Base-by-base conservation (phyloP, 2,329 filamentous ascomycete species). In the Trichophyton benhamiae region DNA sequence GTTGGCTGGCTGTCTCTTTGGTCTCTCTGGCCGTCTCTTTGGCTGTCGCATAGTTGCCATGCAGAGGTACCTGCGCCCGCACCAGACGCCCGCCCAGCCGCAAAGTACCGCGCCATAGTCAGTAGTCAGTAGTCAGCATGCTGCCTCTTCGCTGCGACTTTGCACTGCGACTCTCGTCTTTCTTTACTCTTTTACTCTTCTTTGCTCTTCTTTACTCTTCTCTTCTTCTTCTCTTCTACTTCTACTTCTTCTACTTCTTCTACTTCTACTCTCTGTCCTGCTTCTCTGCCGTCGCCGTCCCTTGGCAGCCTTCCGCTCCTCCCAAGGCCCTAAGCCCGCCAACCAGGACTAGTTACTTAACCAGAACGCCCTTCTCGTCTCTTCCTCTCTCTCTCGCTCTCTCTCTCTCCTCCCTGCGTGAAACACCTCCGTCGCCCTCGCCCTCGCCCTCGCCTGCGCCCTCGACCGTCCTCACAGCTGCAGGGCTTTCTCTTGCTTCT, bases 251-350 rank as follows among this genome's bases (percentile, higher is more conserved):
- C 61, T 41, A 63, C 64, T 30, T 13, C 9, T 9, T 53, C 9
- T 27, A 2, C 65, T 62, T 64, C 63, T 49, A 64, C 64, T 20
- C 20, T 65, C 64, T 53, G 61, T 63, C 62, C 57, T 17, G 49
- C 27, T 36, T 38, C n/a, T 52, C 27, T 30, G 6, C 27, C 11
- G 11, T 52, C 25, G 25, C 20, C 46, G 52, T 36, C 25, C n/a
- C 57, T 58, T 58, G 57, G 57, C 52, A 55, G 52, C 52, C 52
- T 55, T 55, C 15, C 52, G 25, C 13, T 62, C 63, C 63, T 60
- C 61, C 61, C 64, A 66, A 59, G 60, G 52, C 57, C 52, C 33
- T 38, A 38, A 13, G 8, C 11, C 11, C 11, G 11, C 33, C 33
- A 38, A 7, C 27, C 2, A 7, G 7, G 13, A 38, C 33, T 9